Evolutionary conservation across 495 filamentous ascomycete genomes (phyloP).

Genomic region (Tuber umbilicatum): DNA sequence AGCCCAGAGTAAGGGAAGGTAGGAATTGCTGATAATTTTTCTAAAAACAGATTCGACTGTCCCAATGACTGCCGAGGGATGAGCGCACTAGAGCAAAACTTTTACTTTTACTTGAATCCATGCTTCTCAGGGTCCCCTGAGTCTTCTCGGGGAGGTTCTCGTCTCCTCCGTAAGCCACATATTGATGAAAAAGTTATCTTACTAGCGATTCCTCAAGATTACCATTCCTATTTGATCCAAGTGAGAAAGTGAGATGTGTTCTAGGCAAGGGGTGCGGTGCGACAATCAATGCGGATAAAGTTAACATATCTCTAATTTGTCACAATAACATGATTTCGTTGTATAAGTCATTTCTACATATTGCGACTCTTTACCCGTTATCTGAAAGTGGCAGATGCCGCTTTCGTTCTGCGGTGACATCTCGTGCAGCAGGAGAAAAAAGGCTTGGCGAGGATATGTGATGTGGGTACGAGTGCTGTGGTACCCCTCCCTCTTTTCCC

Average conservation of each 20-base stretch:
- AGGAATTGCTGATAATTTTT: background rate
- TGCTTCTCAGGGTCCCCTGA: background rate
- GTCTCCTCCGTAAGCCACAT: background rate
- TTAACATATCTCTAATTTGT: background rate
- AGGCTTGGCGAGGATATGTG: background rate
- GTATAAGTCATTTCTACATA: background rate
- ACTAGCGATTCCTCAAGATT: background rate
- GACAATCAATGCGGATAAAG: background rate
- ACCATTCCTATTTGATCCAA: background rate
- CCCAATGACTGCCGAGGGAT: background rate
- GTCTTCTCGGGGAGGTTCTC: background rate
- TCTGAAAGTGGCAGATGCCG: background rate
- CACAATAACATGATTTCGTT: background rate
- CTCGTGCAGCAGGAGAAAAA: background rate
- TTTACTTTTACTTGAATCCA: background rate
- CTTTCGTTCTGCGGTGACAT: background rate
- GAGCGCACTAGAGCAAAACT: background rate
- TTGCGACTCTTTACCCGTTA: background rate
- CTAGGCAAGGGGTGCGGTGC: background rate
- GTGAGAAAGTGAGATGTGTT: background rate
- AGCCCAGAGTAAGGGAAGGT: background rate
- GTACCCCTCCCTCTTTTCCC: background rate
- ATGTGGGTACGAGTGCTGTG: background rate
- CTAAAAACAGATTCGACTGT: background rate
- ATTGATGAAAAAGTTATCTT: background rate